Evolutionary conservation across 495 filamentous ascomycete species (phyloP), one percentile per base, ranked within the genome.

Genomic region (Opeltia flavorubescens): DNA sequence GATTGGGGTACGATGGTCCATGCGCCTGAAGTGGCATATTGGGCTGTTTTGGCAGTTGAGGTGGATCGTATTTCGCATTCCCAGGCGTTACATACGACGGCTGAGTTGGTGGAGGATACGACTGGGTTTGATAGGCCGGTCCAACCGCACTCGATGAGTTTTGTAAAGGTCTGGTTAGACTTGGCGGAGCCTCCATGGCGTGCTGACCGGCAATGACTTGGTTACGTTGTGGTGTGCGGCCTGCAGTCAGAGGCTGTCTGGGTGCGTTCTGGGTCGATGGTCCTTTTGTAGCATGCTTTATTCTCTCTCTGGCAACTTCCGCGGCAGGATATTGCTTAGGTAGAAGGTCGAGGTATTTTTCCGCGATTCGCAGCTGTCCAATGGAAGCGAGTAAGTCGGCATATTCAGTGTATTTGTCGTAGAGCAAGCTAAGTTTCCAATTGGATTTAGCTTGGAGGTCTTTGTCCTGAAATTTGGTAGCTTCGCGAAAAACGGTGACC

Each of bases 391-490:
- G 81, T 55, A 99, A 83, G 58, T 96, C 91, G 8, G 91, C 89
- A 63, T 95, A 99, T 66, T 99, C 89, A 18, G 79, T 80, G 56
- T 99, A 99, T 65, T 93, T 94, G 58, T 88, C 83, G 59, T 99
- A 99, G 31, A 99, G 71, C 1, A 78, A 69, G 35, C 74, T 73
- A 38, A 99, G 80, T 64, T 93, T 94, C 93, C 93, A 99, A 44
- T 78, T 86, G 0, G 80, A 77, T 29, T 77, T 72, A 49, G 76
- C 62, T 43, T 66, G 66, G 47, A 71, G 75, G 49, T 95, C 87
- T 5, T 69, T 68, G 57, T 99, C 91, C 51, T 82, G 61, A 65
- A 94, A 99, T 54, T 89, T 89, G 44, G 85, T 88, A 35, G 91
- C 89, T 55, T 94, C 75, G 43, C 91, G 83, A 77, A 99, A 96